phyloP scores from a whole-genome alignment of 352 stramenopile species.

The Pythium aquatile region DNA sequence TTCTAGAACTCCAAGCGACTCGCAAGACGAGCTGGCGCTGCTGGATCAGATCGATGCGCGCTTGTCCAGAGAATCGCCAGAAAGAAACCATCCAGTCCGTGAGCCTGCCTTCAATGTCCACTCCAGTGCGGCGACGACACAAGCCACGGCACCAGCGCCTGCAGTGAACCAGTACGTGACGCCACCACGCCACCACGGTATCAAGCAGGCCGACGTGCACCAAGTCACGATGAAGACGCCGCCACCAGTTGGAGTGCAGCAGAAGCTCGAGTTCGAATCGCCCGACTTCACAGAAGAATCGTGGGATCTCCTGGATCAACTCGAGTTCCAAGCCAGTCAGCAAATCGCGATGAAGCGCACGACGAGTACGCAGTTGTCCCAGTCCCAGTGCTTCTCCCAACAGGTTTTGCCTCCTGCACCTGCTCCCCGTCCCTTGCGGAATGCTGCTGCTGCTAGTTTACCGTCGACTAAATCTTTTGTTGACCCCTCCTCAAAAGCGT shows the following conservation, averaged over 20 bases:
- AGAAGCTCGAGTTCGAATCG: conserved; percentile 50
- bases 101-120: neutral
- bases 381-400: conserved; percentile 19
- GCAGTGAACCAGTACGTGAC: conserved; percentile 10
- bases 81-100: neutral
- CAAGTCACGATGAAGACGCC: conserved; percentile 9
- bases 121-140: neutral
- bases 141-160: conserved; percentile 6
- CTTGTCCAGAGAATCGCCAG: conserved; percentile 21
- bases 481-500: conserved; percentile 26
- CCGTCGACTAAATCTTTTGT: conserved; percentile 25
- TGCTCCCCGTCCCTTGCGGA: conserved; percentile 17
- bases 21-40: conserved; percentile 62
- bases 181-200: conserved; percentile 12
- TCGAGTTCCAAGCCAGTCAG: conserved; percentile 61
- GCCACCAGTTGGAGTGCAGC: conserved; percentile 6
- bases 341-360: conserved; percentile 24
- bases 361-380: conserved; percentile 9
- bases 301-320: conserved; percentile 69
- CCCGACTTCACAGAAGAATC: conserved; percentile 74
- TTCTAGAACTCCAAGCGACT: conserved; percentile 27
- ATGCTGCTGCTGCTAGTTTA: conserved; percentile 16
- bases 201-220: neutral
- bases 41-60: conserved; percentile 43
- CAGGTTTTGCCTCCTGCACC: conserved; percentile 31